Conservation (phyloP, 495 filamentous ascomycete species). For the Penicillium atrosanguineum region DNA sequence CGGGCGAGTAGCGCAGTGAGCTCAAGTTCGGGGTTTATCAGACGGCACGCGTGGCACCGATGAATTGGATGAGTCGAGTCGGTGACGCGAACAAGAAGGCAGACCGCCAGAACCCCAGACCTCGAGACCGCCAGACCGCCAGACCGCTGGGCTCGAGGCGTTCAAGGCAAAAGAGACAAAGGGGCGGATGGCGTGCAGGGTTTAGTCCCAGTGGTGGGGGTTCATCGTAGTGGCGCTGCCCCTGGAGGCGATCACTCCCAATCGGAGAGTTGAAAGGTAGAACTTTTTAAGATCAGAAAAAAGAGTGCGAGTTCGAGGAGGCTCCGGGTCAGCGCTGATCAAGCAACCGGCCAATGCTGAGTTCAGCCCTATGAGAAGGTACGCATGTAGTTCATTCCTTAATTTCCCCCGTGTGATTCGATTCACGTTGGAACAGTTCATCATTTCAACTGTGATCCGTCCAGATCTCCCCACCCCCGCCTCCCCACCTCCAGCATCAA, state of each 20-base stretch:
- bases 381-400: not conserved
- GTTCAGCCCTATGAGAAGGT: constrained; percentile 1
- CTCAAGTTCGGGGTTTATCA: not conserved
- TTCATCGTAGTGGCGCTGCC: constrained; percentile 26
- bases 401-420: no score
- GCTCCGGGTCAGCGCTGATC: not conserved
- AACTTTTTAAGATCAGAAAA: not conserved
- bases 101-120: not conserved
- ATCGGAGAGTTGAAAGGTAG: not conserved
- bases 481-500: constrained; percentile 2
- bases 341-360: not conserved
- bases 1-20: not conserved
- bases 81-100: not conserved
- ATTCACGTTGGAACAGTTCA: no score
- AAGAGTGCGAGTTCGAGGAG: not conserved
- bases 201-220: constrained; percentile 19
- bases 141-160: not conserved
- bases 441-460: not conserved
- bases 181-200: constrained; percentile 28
- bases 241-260: constrained; percentile 13
- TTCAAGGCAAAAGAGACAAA: not conserved
- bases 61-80: not conserved
- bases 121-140: not conserved
- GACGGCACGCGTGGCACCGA: not conserved
- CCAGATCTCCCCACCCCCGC: not conserved